These are phyloP conservation scores for Penicillium sp. DNA, from an alignment of 2,329 filamentous ascomycete species.

Conservation along the genomic window DNA sequence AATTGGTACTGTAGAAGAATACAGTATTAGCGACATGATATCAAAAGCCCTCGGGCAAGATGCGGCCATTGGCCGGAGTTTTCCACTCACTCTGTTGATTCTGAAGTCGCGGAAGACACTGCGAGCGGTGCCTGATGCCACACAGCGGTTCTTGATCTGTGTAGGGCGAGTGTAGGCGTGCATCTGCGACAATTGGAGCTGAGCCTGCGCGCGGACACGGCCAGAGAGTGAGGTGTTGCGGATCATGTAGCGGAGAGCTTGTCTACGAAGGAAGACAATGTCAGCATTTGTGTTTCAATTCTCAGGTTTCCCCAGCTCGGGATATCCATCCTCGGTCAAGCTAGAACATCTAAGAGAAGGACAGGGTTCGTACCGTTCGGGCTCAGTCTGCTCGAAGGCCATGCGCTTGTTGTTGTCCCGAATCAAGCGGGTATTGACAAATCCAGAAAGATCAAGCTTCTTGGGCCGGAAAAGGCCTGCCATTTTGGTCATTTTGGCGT, in stretches of 20 bases:
- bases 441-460: slow-evolving; percentile 84
- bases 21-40: slow-evolving; percentile 18
- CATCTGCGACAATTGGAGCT: slow-evolving; percentile 92
- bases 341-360: background rate
- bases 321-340: too few relatives aligned
- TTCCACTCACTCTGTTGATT: slow-evolving; percentile 74
- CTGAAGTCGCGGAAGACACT: slow-evolving; percentile 93
- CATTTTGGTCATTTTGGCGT: slow-evolving; percentile 23
- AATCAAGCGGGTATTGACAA: slow-evolving; percentile 79
- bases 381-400: slow-evolving; percentile 81
- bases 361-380: slow-evolving; percentile 66
- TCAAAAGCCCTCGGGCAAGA: background rate
- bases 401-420: slow-evolving; percentile 97
- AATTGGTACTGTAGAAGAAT: slow-evolving; percentile 72
- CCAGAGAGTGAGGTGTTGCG: slow-evolving; percentile 84
- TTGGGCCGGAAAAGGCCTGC: slow-evolving; percentile 83
- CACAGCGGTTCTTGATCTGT: slow-evolving; percentile 91
- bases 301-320: background rate
- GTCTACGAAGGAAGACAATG: slow-evolving; percentile 52
- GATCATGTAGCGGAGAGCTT: slow-evolving; percentile 90
- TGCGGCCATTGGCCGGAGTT: background rate
- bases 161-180: slow-evolving; percentile 91
- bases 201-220: slow-evolving; percentile 82
- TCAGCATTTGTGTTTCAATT: slow-evolving; percentile 1
- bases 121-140: slow-evolving; percentile 82